Evolutionary conservation across 805 yeast genomes (phyloP).

Genomic region (Saturnispora saitoi): DNA sequence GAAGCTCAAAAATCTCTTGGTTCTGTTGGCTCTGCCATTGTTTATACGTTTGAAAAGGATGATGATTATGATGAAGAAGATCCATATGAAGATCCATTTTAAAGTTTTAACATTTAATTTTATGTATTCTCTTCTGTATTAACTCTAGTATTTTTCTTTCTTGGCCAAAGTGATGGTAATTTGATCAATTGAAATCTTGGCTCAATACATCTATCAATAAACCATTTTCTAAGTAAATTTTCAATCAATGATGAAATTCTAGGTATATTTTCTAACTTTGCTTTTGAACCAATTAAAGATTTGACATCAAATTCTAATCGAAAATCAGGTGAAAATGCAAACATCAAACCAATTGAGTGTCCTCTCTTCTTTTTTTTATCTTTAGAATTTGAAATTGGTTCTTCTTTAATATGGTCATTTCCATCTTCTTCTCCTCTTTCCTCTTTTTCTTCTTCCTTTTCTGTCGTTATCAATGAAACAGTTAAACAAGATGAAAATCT

Average conservation of each 20-base stretch:
- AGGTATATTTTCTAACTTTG: conserved; percentile 88
- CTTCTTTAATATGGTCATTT: neutral
- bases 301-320: conserved; percentile 81
- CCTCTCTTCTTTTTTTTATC: conserved; percentile 2
- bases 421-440: conserved; percentile 8
- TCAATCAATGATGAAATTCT: conserved; percentile 82
- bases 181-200: conserved; percentile 84
- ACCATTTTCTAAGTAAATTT: conserved; percentile 75
- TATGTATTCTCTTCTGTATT: conserved; percentile 3
- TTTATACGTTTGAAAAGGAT: conserved; percentile 90
- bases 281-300: conserved; percentile 85
- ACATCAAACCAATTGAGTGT: conserved; percentile 58
- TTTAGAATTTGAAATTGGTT: neutral
- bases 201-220: conserved; percentile 85
- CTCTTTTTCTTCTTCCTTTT: conserved; percentile 21
- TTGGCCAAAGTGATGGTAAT: conserved; percentile 85
- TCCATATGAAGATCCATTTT: conserved; percentile 84
- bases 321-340: conserved; percentile 88
- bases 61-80: conserved; percentile 98
- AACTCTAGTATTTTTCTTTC: conserved; percentile 45
- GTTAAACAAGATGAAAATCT: conserved; percentile 86
- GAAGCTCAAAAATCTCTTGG: conserved; percentile 71
- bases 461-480: conserved; percentile 50
- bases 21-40: conserved; percentile 84
- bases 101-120: neutral